Evolutionary conservation across 176 grass and related monocot species (phyloP).

Genomic region (Eleusine coracana): DNA sequence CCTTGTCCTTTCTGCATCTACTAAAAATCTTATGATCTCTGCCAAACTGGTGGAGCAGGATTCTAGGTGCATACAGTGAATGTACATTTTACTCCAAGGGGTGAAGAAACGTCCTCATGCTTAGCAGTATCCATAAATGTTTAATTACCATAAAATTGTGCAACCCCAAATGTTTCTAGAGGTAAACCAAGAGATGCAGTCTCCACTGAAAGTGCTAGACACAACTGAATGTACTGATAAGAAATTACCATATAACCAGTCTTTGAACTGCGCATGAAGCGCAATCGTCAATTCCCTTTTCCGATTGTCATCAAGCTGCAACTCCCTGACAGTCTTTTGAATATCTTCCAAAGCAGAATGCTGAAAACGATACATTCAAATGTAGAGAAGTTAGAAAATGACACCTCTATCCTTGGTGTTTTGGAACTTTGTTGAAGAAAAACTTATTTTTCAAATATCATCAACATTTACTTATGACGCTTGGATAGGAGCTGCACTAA

Average conservation of each 20-base stretch:
- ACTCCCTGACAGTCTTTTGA: slow-evolving; percentile 69
- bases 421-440: background rate
- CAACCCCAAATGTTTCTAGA: background rate
- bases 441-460: background rate
- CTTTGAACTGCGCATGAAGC: slow-evolving; percentile 94
- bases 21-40: background rate
- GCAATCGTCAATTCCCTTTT: slow-evolving; percentile 77
- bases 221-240: slow-evolving; percentile 10
- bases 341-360: slow-evolving; percentile 69
- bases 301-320: slow-evolving; percentile 88
- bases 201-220: background rate
- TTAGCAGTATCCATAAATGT: background rate
- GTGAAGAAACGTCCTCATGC: background rate
- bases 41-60: background rate
- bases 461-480: background rate
- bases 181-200: background rate
- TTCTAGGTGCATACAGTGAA: background rate
- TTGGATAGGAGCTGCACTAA: background rate
- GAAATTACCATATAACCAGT: slow-evolving; percentile 93
- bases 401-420: background rate
- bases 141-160: slow-evolving; percentile 7
- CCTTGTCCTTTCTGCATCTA: background rate
- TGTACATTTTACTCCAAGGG: background rate
- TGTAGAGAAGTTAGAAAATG: background rate
- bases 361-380: slow-evolving; percentile 52